Conservation (phyloP, 2,329 filamentous ascomycete species). For the Kalaharituber pfeilii region DNA sequence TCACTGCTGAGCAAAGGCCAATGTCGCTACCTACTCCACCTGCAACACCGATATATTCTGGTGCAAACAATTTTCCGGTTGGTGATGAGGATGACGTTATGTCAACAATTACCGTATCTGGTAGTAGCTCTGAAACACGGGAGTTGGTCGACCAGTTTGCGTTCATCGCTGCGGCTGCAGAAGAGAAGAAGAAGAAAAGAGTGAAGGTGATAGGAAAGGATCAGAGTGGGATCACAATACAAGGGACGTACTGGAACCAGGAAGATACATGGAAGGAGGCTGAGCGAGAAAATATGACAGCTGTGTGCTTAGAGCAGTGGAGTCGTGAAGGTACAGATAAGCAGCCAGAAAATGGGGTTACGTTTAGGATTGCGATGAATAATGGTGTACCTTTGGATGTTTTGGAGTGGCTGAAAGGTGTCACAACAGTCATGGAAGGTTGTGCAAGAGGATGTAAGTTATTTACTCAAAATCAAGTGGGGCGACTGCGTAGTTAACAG, state of each 20-base stretch:
- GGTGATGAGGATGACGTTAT: conserved; percentile 1
- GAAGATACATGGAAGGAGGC: neutral
- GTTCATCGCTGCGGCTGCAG: neutral
- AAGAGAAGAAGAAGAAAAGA: neutral
- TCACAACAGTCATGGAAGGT: neutral
- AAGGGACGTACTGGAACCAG: neutral
- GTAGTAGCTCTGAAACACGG: neutral
- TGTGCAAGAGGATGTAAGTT: neutral
- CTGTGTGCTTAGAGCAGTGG: neutral
- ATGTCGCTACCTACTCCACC: neutral
- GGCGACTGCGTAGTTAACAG: no score
- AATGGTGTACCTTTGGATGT: neutral
- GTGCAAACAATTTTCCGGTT: neutral
- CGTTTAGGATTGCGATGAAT: neutral
- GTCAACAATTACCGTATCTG: neutral
- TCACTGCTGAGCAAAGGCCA: neutral
- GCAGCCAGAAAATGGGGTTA: neutral
- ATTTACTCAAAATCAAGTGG: no score
- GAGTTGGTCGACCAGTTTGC: neutral
- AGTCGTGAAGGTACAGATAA: neutral
- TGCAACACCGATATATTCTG: neutral
- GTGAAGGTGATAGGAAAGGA: neutral
- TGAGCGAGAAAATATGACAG: conserved; percentile 1
- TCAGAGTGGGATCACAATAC: neutral
- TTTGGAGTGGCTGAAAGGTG: neutral